A percentile compares a stretch with the other conserved stretches of the same genome.
phyloP scores from a whole-genome alignment of 345 rosid species.

The Bruguiera gymnorhiza region DNA sequence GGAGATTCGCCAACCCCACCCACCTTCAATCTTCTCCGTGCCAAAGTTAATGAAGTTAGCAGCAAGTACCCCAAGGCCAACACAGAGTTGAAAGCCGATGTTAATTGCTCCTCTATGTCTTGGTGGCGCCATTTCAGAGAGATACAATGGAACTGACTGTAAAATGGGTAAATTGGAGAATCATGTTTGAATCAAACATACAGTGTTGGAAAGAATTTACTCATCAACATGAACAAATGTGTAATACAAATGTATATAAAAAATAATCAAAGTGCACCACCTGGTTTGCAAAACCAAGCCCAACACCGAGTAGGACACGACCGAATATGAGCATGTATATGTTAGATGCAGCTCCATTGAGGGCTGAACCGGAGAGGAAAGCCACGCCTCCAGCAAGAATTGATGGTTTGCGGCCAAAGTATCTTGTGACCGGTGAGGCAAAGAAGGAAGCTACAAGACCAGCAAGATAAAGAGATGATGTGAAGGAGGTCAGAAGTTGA shows the following conservation, averaged over 20 bases:
- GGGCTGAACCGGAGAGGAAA: conserved; percentile 67
- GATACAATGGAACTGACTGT: conserved; percentile 75
- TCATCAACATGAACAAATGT: background rate
- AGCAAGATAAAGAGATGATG: conserved; percentile 74
- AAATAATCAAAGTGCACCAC: conserved; percentile 20
- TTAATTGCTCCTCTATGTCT: conserved; percentile 73
- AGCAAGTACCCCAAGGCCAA: conserved; percentile 53
- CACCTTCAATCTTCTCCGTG: conserved; percentile 53
- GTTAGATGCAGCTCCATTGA: conserved; percentile 56
- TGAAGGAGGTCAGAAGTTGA: conserved; percentile 70
- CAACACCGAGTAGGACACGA: conserved; percentile 68
- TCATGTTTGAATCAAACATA: too few relatives aligned
- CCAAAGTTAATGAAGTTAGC: conserved; percentile 68
- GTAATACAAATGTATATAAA: background rate
- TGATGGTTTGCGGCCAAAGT: conserved; percentile 64
- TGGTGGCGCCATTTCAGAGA: conserved; percentile 88
- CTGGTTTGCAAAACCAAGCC: conserved; percentile 84
- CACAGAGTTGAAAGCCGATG: conserved; percentile 62
- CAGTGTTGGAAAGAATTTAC: too few relatives aligned
- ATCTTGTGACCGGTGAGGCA: conserved; percentile 56
- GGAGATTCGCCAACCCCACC: conserved; percentile 84
- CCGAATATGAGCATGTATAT: conserved; percentile 66
- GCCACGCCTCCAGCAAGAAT: conserved; percentile 58
- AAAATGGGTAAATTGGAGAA: background rate
- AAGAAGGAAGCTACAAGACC: conserved; percentile 63